Evolutionary conservation across 1,284 basidiomycete species (phyloP), one percentile per base, ranked within the genome.

Genomic region (Hemileia vastatrix): DNA sequence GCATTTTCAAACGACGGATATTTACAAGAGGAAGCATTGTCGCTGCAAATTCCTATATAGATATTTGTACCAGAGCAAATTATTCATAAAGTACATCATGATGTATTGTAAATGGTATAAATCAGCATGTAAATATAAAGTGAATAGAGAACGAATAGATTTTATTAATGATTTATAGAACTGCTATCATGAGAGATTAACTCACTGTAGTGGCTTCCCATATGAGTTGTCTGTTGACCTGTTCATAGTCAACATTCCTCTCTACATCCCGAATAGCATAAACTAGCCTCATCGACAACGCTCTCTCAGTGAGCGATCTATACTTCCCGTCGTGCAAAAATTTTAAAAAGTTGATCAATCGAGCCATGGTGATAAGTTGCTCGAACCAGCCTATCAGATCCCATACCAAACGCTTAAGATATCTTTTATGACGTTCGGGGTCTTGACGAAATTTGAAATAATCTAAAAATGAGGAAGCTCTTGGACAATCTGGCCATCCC

Each of bases 141-240:
- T 8, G 24, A 32, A 15, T 9, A 6, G 43, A 56, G 33, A 47
- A 47, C 40, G 4, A 48, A 61, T 33, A 53, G n/a, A n/a, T n/a
- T n/a, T n/a, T n/a, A n/a, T n/a, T n/a, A n/a, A n/a, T n/a, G n/a
- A n/a, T n/a, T n/a, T n/a, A n/a, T n/a, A n/a, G n/a, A n/a, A n/a
- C n/a, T n/a, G n/a, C n/a, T n/a, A n/a, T n/a, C n/a, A n/a, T n/a
- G n/a, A n/a, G 23, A 24, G 9, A 15, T 33, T 24, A 51, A 77
- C 86, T 66, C 74, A 92, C 91, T 1, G 94, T 98, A 76, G 98
- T 93, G 0, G 91, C 88, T 74, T 94, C 90, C 95, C 95, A 99
- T 57, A 98, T 94, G 81, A 99, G 88, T 77, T 98, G 95, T 62
- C 95, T 86, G 71, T 98, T 97, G 86, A 98, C 90, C 72, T 92